These are phyloP conservation scores for Asparagopsis taxiformis DNA, from an alignment of 31 red algal species.

Conservation along the genomic window DNA sequence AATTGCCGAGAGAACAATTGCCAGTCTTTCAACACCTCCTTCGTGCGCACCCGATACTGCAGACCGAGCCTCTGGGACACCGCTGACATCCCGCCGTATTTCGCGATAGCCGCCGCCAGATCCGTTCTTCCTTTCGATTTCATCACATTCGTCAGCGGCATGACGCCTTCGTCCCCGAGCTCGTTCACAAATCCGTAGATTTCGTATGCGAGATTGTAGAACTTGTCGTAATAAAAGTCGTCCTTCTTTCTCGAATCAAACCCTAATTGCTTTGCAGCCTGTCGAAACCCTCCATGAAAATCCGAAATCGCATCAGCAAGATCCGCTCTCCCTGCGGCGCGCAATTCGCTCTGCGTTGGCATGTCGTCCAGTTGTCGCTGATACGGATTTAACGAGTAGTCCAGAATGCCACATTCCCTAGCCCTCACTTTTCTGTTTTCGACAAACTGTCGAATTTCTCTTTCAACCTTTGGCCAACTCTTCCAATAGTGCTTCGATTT, in stretches of 20 bases:
- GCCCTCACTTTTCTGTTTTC: constrained; percentile 8
- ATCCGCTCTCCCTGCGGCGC: constrained; percentile 39
- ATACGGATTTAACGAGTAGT: background rate
- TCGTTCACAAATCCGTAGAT: constrained; percentile 25
- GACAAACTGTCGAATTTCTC: constrained; percentile 27
- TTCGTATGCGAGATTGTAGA: constrained; percentile 52
- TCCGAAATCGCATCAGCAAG: constrained; percentile 50
- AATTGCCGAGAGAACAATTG: constrained; percentile 20
- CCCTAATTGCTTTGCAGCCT: constrained; percentile 20
- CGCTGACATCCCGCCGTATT: constrained; percentile 59
- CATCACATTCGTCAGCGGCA: constrained; percentile 48
- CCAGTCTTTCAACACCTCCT: constrained; percentile 44
- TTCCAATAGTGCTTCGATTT: constrained; percentile 52
- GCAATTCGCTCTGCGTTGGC: constrained; percentile 50
- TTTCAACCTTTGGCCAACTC: constrained; percentile 38
- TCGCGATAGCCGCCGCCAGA: constrained; percentile 51
- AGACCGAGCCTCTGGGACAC: constrained; percentile 67
- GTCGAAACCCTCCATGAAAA: constrained; percentile 55
- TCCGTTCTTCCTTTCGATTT: constrained; percentile 37
- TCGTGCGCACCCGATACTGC: constrained; percentile 40
- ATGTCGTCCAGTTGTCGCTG: constrained; percentile 4
- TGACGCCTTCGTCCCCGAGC: constrained; percentile 15
- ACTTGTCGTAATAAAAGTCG: constrained; percentile 47
- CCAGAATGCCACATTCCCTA: background rate
- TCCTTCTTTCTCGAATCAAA: constrained; percentile 34